These are phyloP conservation scores for Naganishia randhawae DNA, from an alignment of 768 basidiomycete genomes.

Conservation along the genomic window DNA sequence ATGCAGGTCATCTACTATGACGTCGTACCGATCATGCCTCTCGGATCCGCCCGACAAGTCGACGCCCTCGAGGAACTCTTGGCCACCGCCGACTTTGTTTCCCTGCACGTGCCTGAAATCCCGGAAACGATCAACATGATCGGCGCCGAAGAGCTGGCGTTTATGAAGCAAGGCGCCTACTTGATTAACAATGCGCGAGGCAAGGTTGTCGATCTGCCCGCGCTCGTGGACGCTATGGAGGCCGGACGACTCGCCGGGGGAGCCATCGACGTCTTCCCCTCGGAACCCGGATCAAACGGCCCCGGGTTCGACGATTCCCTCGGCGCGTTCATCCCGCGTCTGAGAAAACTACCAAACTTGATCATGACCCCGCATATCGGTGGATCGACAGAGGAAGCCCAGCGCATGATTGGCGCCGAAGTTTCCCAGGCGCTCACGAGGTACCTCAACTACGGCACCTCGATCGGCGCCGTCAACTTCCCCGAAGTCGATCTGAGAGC, in stretches of 20 bases:
- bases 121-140: constrained; percentile 97
- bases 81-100: constrained; percentile 80
- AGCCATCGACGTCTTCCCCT: constrained; percentile 90
- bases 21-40: constrained; percentile 92
- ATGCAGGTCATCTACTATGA: constrained; percentile 95
- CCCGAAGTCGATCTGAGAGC: constrained; percentile 95
- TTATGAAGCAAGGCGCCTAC: constrained; percentile 93
- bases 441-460: constrained; percentile 88
- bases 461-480: constrained; percentile 93
- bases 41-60: constrained; percentile 87
- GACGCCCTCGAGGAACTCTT: constrained; percentile 73
- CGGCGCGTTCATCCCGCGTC: constrained; percentile 74
- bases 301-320: constrained; percentile 78
- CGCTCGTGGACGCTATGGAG: constrained; percentile 72
- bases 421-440: constrained; percentile 77
- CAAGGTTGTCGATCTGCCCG: constrained; percentile 89
- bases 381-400: constrained; percentile 97
- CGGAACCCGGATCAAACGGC: constrained; percentile 89
- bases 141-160: constrained; percentile 64
- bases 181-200: constrained; percentile 98
- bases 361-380: constrained; percentile 98
- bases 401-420: constrained; percentile 93
- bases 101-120: constrained; percentile 92
- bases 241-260: constrained; percentile 86
- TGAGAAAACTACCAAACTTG: constrained; percentile 77